Percentiles rank a stretch among this genome's conserved stretches.
phyloP scores from a whole-genome alignment of 352 stramenopile species.

The Phytophthora fragariae region DNA sequence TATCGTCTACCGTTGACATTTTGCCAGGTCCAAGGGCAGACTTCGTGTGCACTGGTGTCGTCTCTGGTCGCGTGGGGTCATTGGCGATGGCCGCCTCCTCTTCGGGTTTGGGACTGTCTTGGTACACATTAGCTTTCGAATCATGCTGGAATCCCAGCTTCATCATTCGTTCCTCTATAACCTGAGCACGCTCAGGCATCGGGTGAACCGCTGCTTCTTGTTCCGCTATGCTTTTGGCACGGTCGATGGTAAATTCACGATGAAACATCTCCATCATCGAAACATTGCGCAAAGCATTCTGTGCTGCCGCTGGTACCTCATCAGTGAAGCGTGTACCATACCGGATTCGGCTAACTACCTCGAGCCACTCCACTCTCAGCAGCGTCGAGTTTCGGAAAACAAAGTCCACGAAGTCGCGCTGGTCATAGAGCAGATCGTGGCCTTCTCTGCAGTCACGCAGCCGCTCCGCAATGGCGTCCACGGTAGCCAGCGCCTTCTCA shows the following conservation, averaged over 20 bases:
- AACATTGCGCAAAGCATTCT: background rate
- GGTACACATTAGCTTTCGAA: constrained; percentile 13
- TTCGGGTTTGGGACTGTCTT: constrained; percentile 2
- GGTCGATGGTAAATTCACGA: constrained; percentile 48
- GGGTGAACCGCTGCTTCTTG: constrained; percentile 11
- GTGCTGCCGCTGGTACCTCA: background rate
- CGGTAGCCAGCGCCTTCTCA: constrained; percentile 15
- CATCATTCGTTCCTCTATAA: constrained; percentile 50
- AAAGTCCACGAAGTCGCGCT: constrained; percentile 66
- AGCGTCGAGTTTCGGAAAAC: constrained; percentile 62
- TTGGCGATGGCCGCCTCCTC: constrained; percentile 1
- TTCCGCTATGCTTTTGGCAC: background rate
- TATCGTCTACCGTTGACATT: constrained; percentile 30
- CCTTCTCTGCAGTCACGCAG: constrained; percentile 43
- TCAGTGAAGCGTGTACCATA: constrained; percentile 34
- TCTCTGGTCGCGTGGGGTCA: constrained; percentile 22
- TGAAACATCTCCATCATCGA: constrained; percentile 44
- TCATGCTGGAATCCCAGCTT: constrained; percentile 58
- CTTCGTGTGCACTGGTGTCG: constrained; percentile 12
- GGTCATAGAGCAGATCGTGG: constrained; percentile 52
- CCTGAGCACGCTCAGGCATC: constrained; percentile 51
- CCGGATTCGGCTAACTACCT: constrained; percentile 58
- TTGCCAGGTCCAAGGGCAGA: background rate
- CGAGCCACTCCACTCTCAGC: constrained; percentile 54
- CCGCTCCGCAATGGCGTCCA: constrained; percentile 51